Evolutionary conservation across 768 basidiomycete genomes (phyloP).

Genomic region (Lanmaoa pseudosensibilis): DNA sequence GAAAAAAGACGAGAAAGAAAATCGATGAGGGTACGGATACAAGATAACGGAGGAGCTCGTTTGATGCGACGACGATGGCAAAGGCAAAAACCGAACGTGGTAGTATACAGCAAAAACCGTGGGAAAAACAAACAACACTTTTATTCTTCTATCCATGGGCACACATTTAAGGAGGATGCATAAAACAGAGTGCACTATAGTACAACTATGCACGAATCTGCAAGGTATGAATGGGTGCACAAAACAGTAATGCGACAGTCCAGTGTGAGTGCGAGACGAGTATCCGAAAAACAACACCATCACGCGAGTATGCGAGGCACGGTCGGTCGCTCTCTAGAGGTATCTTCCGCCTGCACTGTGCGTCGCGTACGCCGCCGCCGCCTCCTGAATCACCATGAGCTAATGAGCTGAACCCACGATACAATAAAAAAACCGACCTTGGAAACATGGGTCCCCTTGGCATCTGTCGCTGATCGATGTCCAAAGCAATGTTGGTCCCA

Average conservation of each 20-base stretch:
- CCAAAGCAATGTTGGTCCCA: conserved; percentile 86
- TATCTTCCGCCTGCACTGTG: conserved; percentile 11
- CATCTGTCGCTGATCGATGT: conserved; percentile 91
- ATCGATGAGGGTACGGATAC: conserved; percentile 35
- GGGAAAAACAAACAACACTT: conserved; percentile 21
- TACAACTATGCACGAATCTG: background rate
- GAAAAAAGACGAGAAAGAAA: conserved; percentile 17
- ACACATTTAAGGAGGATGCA: no score
- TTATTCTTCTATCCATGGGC: background rate
- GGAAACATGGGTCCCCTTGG: conserved; percentile 87
- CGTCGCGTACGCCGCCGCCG: conserved; percentile 32
- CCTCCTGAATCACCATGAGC: conserved; percentile 16
- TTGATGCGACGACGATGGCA: conserved; percentile 27
- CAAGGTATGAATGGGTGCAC: background rate
- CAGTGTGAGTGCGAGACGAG: background rate
- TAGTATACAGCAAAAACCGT: conserved; percentile 28
- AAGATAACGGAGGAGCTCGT: conserved; percentile 36
- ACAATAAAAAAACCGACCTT: conserved; percentile 42
- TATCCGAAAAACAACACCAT: background rate
- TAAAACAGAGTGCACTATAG: background rate
- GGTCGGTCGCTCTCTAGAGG: background rate
- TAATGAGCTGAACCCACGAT: no score
- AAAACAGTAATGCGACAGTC: background rate
- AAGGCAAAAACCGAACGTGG: conserved; percentile 36
- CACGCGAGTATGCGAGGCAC: background rate